A percentile compares a stretch with the other conserved stretches of the same genome.
These are phyloP conservation scores for Phytophthora sp. DNA, from an alignment of 352 stramenopile species.

Conservation along the genomic window DNA sequence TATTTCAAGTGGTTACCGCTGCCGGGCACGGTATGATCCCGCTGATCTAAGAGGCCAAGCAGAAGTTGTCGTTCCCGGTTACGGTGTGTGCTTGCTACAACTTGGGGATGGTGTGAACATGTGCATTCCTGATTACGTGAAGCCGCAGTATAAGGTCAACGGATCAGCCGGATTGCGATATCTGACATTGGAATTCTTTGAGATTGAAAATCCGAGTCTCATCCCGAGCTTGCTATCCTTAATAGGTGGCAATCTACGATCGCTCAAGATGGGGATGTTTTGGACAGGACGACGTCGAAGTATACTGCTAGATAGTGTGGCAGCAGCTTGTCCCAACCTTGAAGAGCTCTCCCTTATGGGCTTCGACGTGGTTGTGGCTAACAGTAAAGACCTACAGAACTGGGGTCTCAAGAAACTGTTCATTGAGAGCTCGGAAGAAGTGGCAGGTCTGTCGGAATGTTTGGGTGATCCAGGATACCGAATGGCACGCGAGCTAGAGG, in stretches of 20 bases:
- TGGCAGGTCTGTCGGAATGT: constrained; percentile 1
- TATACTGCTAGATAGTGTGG: constrained; percentile 5
- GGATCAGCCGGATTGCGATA: background rate
- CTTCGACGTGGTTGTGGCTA: constrained; percentile 1
- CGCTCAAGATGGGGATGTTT: constrained; percentile 14
- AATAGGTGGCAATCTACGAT: constrained; percentile 16
- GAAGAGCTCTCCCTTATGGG: constrained; percentile 8
- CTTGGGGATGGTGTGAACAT: background rate
- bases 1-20: background rate
- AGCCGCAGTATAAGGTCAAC: background rate
- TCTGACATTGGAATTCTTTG: constrained; percentile 13
- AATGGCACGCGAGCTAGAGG: constrained; percentile 9
- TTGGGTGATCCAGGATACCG: constrained; percentile 3
- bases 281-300: constrained; percentile 3
- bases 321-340: constrained; percentile 4
- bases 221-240: background rate
- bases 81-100: background rate
- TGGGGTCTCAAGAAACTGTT: constrained; percentile 22
- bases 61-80: constrained; percentile 8
- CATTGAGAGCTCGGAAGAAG: constrained; percentile 2
- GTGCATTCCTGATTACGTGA: constrained; percentile 1
- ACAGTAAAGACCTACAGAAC: background rate
- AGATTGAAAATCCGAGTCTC: constrained; percentile 7
- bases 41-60: background rate
- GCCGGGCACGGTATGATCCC: constrained; percentile 3